A percentile compares a stretch with the other conserved stretches of the same genome.
These are phyloP conservation scores for Metschnikowia rubicola DNA, from an alignment of 805 yeast genomes.

Conservation along the genomic window DNA sequence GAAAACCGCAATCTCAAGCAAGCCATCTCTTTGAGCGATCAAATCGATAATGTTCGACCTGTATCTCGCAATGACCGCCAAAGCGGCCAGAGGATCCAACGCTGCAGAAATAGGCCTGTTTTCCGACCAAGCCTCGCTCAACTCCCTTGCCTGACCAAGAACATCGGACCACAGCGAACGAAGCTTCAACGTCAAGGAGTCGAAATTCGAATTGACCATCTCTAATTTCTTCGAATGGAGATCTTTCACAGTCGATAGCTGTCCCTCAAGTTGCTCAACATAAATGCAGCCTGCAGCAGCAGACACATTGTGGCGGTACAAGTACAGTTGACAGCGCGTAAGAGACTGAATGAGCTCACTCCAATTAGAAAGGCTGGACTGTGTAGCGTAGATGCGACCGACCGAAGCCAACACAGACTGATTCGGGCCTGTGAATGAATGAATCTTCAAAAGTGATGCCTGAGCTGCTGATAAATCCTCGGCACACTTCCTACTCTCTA, in stretches of 20 bases:
- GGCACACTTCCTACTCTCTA: not conserved
- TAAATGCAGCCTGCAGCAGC: conserved; percentile 55
- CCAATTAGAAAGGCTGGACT: conserved; percentile 12
- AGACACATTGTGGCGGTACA: conserved; percentile 43
- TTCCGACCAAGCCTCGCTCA: conserved; percentile 46
- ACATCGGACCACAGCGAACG: conserved; percentile 38
- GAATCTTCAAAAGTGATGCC: not conserved
- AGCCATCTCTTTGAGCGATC: not conserved
- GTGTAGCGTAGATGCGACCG: not conserved
- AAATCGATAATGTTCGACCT: conserved; percentile 25
- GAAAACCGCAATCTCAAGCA: conserved; percentile 21
- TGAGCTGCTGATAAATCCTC: conserved; percentile 7
- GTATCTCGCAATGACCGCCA: conserved; percentile 32
- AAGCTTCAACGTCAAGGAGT: conserved; percentile 40
- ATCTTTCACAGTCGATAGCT: conserved; percentile 39
- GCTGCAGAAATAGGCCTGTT: conserved; percentile 46
- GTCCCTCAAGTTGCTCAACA: conserved; percentile 59
- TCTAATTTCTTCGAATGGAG: conserved; percentile 32
- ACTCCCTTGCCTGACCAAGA: conserved; percentile 24
- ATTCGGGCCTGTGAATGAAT: not conserved
- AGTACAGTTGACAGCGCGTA: conserved; percentile 30
- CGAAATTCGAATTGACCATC: conserved; percentile 40
- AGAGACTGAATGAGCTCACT: conserved; percentile 1
- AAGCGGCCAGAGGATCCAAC: conserved; percentile 42
- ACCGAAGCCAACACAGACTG: not conserved